A percentile compares a stretch with the other conserved stretches of the same genome.
Evolutionary conservation across 768 basidiomycete species (phyloP).

Genomic region (Serpula lacrymans): DNA sequence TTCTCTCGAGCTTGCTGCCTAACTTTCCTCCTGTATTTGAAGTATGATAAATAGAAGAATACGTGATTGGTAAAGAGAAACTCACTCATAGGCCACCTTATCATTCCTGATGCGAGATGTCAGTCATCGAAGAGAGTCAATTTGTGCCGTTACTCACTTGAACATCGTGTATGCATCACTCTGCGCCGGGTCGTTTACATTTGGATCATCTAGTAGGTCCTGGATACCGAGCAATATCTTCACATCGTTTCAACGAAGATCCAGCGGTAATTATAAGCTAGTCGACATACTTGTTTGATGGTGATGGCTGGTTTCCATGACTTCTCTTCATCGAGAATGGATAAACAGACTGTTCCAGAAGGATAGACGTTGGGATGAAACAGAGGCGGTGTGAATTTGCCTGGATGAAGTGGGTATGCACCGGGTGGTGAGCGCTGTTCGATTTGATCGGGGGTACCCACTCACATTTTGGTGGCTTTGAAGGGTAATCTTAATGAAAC

Average conservation of each 20-base stretch:
- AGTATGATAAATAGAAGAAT: constrained; percentile 2
- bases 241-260: not conserved
- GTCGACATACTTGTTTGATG: constrained; percentile 80
- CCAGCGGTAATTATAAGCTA: not conserved
- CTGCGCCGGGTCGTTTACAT: constrained; percentile 96
- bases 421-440: constrained; percentile 2
- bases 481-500: constrained; percentile 73
- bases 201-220: constrained; percentile 92
- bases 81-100: constrained; percentile 88
- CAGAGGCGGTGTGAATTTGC: constrained; percentile 93
- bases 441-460: constrained; percentile 11
- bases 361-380: constrained; percentile 99
- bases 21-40: constrained; percentile 66
- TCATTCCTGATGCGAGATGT: constrained; percentile 78
- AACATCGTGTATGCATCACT: constrained; percentile 99
- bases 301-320: constrained; percentile 99
- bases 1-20: constrained; percentile 88
- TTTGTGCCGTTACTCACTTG: constrained; percentile 81
- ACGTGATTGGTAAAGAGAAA: constrained; percentile 7
- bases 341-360: constrained; percentile 96
- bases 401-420: constrained; percentile 36
- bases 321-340: constrained; percentile 98
- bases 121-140: not conserved
- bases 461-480: constrained; percentile 90
- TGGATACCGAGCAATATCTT: constrained; percentile 96